These are phyloP conservation scores for Aspergillus baeticus DNA, from an alignment of 495 filamentous ascomycete species.

Conservation along the genomic window DNA sequence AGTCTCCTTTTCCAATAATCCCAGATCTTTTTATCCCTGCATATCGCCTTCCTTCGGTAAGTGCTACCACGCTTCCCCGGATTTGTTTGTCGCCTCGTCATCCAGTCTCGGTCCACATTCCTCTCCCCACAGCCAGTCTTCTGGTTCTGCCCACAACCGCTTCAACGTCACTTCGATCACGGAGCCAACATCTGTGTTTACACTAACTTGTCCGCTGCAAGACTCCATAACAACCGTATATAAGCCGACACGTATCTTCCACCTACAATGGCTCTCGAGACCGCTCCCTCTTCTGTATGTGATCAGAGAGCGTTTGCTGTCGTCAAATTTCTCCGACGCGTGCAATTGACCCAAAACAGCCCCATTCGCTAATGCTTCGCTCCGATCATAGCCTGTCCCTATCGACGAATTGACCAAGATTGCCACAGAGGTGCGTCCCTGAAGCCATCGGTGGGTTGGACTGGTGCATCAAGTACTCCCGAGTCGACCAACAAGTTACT, in stretches of 20 bases:
- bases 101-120: slow-evolving; percentile 15
- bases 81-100: not conserved
- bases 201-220: slow-evolving; percentile 11
- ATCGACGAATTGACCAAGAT: slow-evolving; percentile 77
- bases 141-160: slow-evolving; percentile 12
- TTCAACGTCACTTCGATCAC: slow-evolving; percentile 7
- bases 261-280: slow-evolving; percentile 39
- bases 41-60: slow-evolving; percentile 16
- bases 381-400: slow-evolving; percentile 65
- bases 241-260: not conserved
- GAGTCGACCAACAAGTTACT: not conserved
- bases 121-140: slow-evolving; percentile 18
- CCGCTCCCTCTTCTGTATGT: slow-evolving; percentile 34
- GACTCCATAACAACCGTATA: not conserved
- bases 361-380: slow-evolving; percentile 14
- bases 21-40: slow-evolving; percentile 3
- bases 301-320: not conserved
- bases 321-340: not conserved
- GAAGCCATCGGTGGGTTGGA: not conserved
- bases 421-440: slow-evolving; percentile 67
- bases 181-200: not conserved
- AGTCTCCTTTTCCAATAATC: not conserved
- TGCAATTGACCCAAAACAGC: slow-evolving; percentile 6
- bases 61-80: slow-evolving; percentile 3
- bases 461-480: slow-evolving; percentile 4